Base-by-base conservation (phyloP, 805 yeast genomes). In the Metschnikowia santaceciliae region DNA sequence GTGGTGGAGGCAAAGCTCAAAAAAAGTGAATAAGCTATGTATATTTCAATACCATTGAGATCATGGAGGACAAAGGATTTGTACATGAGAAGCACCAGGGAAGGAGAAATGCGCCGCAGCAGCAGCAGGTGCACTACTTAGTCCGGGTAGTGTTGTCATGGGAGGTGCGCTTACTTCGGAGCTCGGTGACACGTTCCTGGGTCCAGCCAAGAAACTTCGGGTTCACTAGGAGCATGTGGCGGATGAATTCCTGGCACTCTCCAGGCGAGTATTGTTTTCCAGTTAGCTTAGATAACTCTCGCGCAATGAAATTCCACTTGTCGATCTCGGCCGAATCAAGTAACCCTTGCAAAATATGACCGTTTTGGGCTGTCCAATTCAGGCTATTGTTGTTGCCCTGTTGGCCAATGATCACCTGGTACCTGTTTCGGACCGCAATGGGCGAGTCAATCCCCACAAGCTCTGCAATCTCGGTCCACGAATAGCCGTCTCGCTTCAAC, bases 371-470 rank as follows among this genome's bases (percentile, higher is more conserved):
- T 8, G 78, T 80, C 85, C 90, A 85, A 32, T 80, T 77, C 22
- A 81, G 77, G 1, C 82, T 76, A 11, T 86, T 87, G 33, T 87
- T 86, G 54, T 71, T 71, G 3, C 92, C 92, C 60, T 86, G 92
- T 62, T 86, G 92, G 4, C 94, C 94, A 56, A 87, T 85, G 44
- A 86, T 74, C 3, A 86, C 92, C 65, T 86, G 92, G 59, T 87
- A 87, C 52, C 92, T 69, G 62, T 86, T 86, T 51, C 92, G 69
- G 0, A 91, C 92, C 0, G 92, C 89, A 37, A 86, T 68, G 52
- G 80, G 83, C 39, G 83, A 78, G 7, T 83, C 87, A 30, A 86
- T 85, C 3, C 78, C 76, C 2, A 88, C 78, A 3, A 72, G 68
- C 48, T 81, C 81, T 0, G 91, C 90, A 42, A 86, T 86, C 54